Evolutionary conservation across 768 basidiomycete genomes (phyloP), one percentile per base, ranked within the genome.

Genomic region (Panaeolus papilionaceus): DNA sequence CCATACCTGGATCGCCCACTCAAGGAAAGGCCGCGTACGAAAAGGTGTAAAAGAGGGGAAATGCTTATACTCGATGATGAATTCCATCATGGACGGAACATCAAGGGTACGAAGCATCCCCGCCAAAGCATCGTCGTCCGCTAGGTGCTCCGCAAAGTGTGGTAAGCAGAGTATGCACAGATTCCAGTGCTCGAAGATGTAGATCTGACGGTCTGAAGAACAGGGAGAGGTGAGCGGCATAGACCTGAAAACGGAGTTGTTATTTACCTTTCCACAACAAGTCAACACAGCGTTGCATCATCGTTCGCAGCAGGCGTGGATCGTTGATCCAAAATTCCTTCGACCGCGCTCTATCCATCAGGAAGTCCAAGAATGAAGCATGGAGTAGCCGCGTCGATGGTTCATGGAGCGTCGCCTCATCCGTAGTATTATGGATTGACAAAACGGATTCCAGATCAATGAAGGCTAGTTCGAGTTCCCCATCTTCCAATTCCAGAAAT

Each of bases 331-430:
- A 64, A 44, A 64, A 64, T n/a, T 28, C 20, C 23, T 44, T 20
- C 20, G 63, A 64, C 3, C 63, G 63, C 8, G 5, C 12, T 26
- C 47, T 28, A 26, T 64, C 63, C 23, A 64, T 18, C 11, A 64
- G 18, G n/a, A 64, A 64, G n/a, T 64, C 63, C 12, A 42, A 18
- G 18, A 64, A 47, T 6, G 63, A 64, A 14, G 63, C 63, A 45
- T 64, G 63, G n/a, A 40, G 40, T 2, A 64, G 12, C 14, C 42
- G 26, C 23, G 47, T 51, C n/a, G 47, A 51, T 18, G 47, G 47
- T 23, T 51, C 20, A 18, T 51, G 38, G 23, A 64, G 23, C 1
- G 44, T 33, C 20, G 8, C 7, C 7, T 44, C 26, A 10, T 12
- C 12, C 7, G 26, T 26, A 10, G 47, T 51, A 23, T 47, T 37